These are phyloP conservation scores for Dillenia turbinata DNA, from an alignment of 164 flowering plant genomes.

Conservation along the genomic window DNA sequence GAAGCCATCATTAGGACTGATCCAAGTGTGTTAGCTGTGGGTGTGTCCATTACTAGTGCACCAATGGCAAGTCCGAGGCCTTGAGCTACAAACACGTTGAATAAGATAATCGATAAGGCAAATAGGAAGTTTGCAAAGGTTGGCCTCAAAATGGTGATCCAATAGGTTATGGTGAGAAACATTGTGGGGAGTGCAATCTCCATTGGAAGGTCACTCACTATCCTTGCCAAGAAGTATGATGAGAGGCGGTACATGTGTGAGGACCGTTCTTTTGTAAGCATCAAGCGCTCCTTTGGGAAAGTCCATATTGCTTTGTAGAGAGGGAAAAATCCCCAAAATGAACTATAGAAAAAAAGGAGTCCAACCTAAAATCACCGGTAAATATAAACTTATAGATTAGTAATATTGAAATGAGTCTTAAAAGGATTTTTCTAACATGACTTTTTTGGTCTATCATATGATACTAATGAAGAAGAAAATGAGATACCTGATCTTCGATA, in stretches of 20 bases:
- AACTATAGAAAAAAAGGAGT: neutral
- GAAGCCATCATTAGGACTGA: too few relatives aligned
- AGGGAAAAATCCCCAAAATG: neutral
- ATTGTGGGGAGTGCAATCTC: neutral
- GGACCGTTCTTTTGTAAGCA: constrained; percentile 4
- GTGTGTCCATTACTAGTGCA: too few relatives aligned
- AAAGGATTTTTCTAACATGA: too few relatives aligned
- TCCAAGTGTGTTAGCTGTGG: too few relatives aligned
- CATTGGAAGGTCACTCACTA: constrained; percentile 1
- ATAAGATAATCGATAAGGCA: neutral
- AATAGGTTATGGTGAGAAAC: constrained; percentile 1
- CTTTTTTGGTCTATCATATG: too few relatives aligned
- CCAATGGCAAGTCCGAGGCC: constrained; percentile 7
- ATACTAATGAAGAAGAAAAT: too few relatives aligned
- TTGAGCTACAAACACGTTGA: neutral
- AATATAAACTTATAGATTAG: too few relatives aligned
- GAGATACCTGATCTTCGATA: too few relatives aligned
- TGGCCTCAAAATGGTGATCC: neutral
- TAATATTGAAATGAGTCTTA: too few relatives aligned
- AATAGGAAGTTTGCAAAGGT: neutral
- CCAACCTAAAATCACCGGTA: too few relatives aligned
- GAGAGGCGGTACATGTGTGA: constrained; percentile 6
- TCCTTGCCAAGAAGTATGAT: constrained; percentile 7
- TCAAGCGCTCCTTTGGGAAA: neutral
- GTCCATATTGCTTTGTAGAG: neutral